Evolutionary conservation across 2,329 filamentous ascomycete genomes (phyloP), one percentile per base, ranked within the genome.

Genomic region (Zasmidium citrigriseum): DNA sequence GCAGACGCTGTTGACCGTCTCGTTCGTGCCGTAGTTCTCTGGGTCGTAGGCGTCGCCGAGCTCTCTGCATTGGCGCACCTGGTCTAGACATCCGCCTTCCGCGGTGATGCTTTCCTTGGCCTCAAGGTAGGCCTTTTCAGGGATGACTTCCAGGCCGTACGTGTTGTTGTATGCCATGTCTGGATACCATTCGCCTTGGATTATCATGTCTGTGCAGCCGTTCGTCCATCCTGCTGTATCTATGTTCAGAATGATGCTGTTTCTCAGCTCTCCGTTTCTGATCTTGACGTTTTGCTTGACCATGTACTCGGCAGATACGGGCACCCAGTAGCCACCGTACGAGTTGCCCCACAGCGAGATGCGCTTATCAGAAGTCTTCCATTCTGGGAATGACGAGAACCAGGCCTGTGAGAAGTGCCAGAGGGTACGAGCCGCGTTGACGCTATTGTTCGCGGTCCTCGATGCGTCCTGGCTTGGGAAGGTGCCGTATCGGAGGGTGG

Each of bases 201-300:
- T 77, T 18, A 85, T 71, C 62, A 82, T 77, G 67, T 91, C 89
- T 29, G 90, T 77, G 66, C 86, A 86, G n/a, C 87, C 88, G 69
- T 90, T 90, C 58, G 89, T 77, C 59, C 90, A 86, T 21, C 87
- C 87, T 0, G 90, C 72, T 0, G 86, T 83, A 9, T 75, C 76
- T 2, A 91, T 75, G 41, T 82, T 80, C 41, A 89, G 81, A 38
- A 84, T 79, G 5, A 84, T 73, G 3, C 60, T 59, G 2, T 63
- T 20, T 4, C 3, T 20, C 41, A 65, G 14, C 4, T 59, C 46
- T 9, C 65, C 62, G 45, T 77, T 80, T 16, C 73, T 68, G 22
- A 83, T 81, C 51, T 77, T 77, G 7, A 76, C 72, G 64, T 91
- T 91, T 72, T 90, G 86, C 53, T 81, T 68, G 65, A 86, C 78